Base-by-base conservation (phyloP, 192 early-diverging fungal genomes). In the Cladochytrium replicatum region DNA sequence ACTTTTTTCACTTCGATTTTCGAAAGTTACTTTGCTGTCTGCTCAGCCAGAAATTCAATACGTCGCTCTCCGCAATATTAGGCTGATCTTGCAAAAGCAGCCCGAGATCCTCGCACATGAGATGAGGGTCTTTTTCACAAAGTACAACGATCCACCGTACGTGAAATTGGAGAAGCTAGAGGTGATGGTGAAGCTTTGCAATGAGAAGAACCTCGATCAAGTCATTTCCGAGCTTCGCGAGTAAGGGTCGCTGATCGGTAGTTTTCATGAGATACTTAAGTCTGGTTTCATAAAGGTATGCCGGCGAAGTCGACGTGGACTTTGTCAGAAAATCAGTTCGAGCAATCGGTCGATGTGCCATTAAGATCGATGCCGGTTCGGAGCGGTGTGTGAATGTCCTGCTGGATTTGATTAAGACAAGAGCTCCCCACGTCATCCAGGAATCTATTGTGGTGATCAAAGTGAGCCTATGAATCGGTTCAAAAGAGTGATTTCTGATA, bases 71-170 rank as follows among this genome's bases (percentile, higher is more conserved):
- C 80, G 94, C 61, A 98, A 96, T 58, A 96, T 98, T 58, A 92
- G 87, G 64, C 61, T 98, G 17, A 93, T 98, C 42, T 66, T 96
- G 41, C 94, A 98, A 67, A 82, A 78, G 61, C 80, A 85, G 19
- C 78, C 87, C 11, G 85, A 88, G 46, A 75, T 96, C 46, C 69
- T 98, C 32, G 78, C 65, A 46, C 87, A 92, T 54, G 93, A 98
- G 52, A 91, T 94, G 40, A 77, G 91, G 25, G 93, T 96, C 17
- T 98, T 98, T 64, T 98, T 94, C 61, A 92, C 88, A 68, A 93
- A 92, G 61, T 98, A 92, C 73, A 96, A 98, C 66, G 94, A 98
- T 68, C 91, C 94, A 23, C 86, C 86, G 19, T 98, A 95, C 52
- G 91, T 98, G 54, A 98, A 98, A 64, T 69, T 85, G 29, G 93